A percentile compares a stretch with the other conserved stretches of the same genome.
phyloP scores from a whole-genome alignment of 2,329 filamentous ascomycete genomes.

The Fusarium liriodendri region DNA sequence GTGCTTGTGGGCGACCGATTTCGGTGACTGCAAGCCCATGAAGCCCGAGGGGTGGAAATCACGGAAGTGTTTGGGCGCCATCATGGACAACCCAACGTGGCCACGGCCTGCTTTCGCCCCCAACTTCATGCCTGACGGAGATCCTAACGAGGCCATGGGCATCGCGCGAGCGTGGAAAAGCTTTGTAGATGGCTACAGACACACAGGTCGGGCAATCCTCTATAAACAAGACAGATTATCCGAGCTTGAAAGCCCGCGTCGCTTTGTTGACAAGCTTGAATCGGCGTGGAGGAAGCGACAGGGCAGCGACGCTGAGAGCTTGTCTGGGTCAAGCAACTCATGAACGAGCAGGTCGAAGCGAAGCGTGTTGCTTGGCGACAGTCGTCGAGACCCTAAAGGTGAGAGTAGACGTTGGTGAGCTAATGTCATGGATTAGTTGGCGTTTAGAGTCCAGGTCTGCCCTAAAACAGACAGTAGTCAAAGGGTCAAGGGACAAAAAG shows the following conservation, averaged over 20 bases:
- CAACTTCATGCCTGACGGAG: neutral
- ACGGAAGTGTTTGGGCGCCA: neutral
- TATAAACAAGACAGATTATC: neutral
- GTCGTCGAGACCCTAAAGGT: neutral
- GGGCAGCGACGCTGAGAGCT: neutral
- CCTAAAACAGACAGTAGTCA: neutral
- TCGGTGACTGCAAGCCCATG: conserved; percentile 31
- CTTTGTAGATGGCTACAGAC: conserved; percentile 1
- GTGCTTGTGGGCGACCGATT: conserved; percentile 39
- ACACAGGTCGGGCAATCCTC: neutral
- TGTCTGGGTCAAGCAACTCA: neutral
- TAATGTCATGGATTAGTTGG: neutral
- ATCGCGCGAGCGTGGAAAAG: neutral
- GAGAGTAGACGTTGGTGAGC: neutral
- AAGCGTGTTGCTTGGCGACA: neutral
- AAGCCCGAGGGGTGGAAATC: neutral
- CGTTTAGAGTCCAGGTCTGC: neutral
- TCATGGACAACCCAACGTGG: conserved; percentile 24
- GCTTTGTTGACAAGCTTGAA: conserved; percentile 13
- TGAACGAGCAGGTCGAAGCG: neutral
- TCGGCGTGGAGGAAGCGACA: conserved; percentile 3
- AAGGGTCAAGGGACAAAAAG: neutral
- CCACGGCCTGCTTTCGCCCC: conserved; percentile 7
- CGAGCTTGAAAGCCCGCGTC: neutral
- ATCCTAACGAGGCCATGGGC: neutral